phyloP scores from a whole-genome alignment of 768 basidiomycete genomes.

The Gymnopilus dilepis region DNA sequence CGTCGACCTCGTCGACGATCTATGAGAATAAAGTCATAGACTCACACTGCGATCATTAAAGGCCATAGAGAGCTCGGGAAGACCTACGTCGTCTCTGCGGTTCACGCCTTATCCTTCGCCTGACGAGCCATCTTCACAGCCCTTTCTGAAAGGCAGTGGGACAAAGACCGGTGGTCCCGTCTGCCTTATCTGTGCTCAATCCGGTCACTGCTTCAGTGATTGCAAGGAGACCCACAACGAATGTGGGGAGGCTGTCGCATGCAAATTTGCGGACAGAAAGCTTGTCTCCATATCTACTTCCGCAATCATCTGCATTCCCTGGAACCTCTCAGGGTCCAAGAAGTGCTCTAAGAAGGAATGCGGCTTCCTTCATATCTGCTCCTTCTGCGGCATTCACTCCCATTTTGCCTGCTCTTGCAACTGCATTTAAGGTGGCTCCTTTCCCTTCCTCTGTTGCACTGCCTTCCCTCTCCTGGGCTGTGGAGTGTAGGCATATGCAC shows the following conservation, averaged over 20 bases:
- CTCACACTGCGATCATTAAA: too few species aligned
- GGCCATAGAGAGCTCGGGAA: background rate
- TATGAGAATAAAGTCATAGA: too few species aligned
- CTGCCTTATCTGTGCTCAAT: conserved; percentile 22
- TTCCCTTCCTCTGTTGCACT: too few species aligned
- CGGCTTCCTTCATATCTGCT: background rate
- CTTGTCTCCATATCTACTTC: background rate
- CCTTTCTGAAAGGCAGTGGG: conserved; percentile 15
- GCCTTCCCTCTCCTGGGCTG: too few species aligned
- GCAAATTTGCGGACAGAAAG: background rate
- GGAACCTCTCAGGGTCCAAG: conserved; percentile 11
- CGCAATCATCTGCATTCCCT: conserved; percentile 7
- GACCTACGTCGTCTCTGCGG: too few species aligned
- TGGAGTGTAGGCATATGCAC: too few species aligned
- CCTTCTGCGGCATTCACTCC: conserved; percentile 9
- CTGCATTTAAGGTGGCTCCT: background rate
- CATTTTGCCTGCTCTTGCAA: conserved; percentile 23
- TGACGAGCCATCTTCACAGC: background rate
- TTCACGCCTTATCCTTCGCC: background rate
- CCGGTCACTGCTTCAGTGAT: conserved; percentile 17
- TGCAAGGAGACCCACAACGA: conserved; percentile 11
- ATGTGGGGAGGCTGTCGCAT: conserved; percentile 4
- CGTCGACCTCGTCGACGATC: too few species aligned
- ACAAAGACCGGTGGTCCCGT: conserved; percentile 11
- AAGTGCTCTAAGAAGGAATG: background rate